Evolutionary conservation across 192 early-diverging fungal species (phyloP).

Genomic region (Allomyces javanicus): DNA sequence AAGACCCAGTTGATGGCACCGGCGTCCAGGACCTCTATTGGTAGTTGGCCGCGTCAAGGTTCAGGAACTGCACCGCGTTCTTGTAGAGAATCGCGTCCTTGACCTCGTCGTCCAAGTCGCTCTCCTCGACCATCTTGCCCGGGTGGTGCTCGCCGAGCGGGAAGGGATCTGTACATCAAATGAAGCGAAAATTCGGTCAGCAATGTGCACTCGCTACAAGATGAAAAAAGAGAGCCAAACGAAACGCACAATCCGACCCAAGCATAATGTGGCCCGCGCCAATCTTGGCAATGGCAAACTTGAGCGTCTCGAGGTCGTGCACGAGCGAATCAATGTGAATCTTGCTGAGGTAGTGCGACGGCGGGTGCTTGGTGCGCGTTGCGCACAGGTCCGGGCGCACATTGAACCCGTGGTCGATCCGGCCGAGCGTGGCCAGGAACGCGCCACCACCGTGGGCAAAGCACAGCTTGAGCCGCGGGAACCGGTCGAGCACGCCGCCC

Average conservation of each 20-base stretch:
- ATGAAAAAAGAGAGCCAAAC: background rate
- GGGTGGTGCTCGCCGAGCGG: constrained; percentile 36
- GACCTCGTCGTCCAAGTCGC: constrained; percentile 30
- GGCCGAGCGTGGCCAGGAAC: constrained; percentile 40
- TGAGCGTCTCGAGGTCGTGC: constrained; percentile 42
- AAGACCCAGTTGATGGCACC: too few species aligned
- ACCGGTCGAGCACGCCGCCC: constrained; percentile 43
- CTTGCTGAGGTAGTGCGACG: constrained; percentile 30
- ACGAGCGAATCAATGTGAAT: constrained; percentile 44
- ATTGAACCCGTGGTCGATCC: constrained; percentile 46
- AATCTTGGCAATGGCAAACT: constrained; percentile 41
- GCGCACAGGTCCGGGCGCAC: constrained; percentile 44
- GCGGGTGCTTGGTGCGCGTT: constrained; percentile 25
- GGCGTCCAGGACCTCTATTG: too few species aligned
- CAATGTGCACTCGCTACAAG: background rate
- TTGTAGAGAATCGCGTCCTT: constrained; percentile 34
- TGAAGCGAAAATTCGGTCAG: constrained; percentile 1
- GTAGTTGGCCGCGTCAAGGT: constrained; percentile 1
- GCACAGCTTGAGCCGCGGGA: constrained; percentile 35
- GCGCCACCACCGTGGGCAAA: constrained; percentile 49
- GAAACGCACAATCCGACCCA: constrained; percentile 30
- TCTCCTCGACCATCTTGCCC: constrained; percentile 31
- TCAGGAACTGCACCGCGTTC: constrained; percentile 36
- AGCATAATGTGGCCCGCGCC: constrained; percentile 35
- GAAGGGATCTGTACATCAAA: constrained; percentile 15